These are phyloP conservation scores for Coemansia asiatica DNA, from an alignment of 192 early-diverging fungal genomes.

Conservation along the genomic window DNA sequence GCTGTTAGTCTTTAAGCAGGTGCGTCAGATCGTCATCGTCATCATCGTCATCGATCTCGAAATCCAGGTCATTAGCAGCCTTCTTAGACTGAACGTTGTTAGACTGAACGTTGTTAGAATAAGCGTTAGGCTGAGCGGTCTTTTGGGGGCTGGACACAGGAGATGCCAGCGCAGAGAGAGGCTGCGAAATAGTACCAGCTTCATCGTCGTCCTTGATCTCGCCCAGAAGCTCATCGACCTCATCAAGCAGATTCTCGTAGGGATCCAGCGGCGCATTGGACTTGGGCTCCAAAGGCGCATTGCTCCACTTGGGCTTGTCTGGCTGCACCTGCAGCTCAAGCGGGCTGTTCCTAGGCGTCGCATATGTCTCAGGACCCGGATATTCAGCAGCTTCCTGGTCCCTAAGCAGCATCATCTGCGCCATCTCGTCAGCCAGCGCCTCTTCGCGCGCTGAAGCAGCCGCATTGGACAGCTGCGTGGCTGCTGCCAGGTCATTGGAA, in stretches of 20 bases:
- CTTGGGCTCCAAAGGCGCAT: slow-evolving; percentile 31
- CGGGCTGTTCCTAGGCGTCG: not conserved
- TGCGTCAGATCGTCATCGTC: slow-evolving; percentile 35
- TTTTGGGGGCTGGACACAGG: not conserved
- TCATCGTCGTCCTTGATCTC: slow-evolving; percentile 50
- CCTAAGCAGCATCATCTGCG: slow-evolving; percentile 23
- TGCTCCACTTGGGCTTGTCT: slow-evolving; percentile 14
- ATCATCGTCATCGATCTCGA: slow-evolving; percentile 29
- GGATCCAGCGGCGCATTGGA: slow-evolving; percentile 35
- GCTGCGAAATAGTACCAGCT: not conserved
- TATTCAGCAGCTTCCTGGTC: not conserved
- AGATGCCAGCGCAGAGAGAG: not conserved
- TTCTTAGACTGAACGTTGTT: no score
- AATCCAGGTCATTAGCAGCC: slow-evolving; percentile 26
- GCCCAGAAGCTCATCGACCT: slow-evolving; percentile 53
- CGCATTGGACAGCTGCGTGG: slow-evolving; percentile 17
- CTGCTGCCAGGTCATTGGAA: slow-evolving; percentile 3
- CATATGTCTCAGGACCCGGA: not conserved
- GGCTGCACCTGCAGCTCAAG: not conserved
- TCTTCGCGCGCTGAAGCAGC: slow-evolving; percentile 4
- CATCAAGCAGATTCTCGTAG: slow-evolving; percentile 54
- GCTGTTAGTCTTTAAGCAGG: slow-evolving; percentile 5
- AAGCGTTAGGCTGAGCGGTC: not conserved
- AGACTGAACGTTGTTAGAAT: no score
- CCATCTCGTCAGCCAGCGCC: slow-evolving; percentile 31